phyloP scores from a whole-genome alignment of 2,329 filamentous ascomycete species.

The Magnaporthiopsis poae region DNA sequence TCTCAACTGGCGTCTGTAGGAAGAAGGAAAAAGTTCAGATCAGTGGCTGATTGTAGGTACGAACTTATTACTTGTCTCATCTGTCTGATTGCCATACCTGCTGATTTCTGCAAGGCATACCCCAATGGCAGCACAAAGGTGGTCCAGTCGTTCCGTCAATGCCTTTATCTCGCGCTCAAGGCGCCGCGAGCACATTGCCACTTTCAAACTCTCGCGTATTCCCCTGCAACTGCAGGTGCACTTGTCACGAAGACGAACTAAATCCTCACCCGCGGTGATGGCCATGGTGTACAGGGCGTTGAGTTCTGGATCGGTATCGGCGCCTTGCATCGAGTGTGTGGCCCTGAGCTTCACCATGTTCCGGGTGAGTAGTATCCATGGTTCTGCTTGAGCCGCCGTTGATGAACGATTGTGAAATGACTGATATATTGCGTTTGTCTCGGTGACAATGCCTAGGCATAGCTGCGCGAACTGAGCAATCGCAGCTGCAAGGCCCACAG shows the following conservation, averaged over 20 bases:
- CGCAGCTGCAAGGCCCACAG: not conserved
- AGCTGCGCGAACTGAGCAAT: not conserved
- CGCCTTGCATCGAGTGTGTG: not conserved
- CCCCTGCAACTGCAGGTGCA: not conserved
- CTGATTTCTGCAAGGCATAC: not conserved
- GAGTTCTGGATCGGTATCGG: not conserved
- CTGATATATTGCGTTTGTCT: not conserved
- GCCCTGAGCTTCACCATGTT: not conserved
- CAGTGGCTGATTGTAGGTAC: no score
- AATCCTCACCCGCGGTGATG: not conserved
- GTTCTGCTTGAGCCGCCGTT: not conserved
- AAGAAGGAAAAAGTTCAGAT: no score
- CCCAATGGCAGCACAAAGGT: not conserved
- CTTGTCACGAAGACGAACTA: not conserved
- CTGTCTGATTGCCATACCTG: no score
- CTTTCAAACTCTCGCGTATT: not conserved
- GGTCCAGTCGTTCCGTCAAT: not conserved
- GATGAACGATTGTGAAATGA: not conserved
- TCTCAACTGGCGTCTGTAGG: not conserved
- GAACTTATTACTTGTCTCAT: no score
- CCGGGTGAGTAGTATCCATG: not conserved
- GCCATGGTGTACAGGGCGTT: not conserved
- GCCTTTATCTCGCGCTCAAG: not conserved
- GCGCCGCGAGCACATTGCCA: not conserved
- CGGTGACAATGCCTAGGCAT: not conserved